These are phyloP conservation scores for Pseudotulostoma volvatum DNA, from an alignment of 495 filamentous ascomycete genomes.

Conservation along the genomic window DNA sequence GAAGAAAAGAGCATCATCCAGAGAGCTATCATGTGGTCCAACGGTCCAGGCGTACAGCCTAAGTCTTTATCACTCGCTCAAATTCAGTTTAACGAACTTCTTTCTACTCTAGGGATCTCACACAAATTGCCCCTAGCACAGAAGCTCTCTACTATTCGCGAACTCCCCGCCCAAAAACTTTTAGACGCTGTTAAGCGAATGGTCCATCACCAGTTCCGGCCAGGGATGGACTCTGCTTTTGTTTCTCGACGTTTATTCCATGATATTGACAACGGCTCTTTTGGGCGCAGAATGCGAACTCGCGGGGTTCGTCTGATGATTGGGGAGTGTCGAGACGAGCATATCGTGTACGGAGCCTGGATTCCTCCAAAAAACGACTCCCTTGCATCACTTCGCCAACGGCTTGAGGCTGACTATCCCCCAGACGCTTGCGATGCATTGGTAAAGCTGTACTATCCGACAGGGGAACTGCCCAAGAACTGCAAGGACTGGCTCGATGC, in stretches of 20 bases:
- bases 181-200: slow-evolving; percentile 24
- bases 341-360: slow-evolving; percentile 32
- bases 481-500: slow-evolving; percentile 27
- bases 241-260: slow-evolving; percentile 28
- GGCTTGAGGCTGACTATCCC: slow-evolving; percentile 39
- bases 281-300: slow-evolving; percentile 23
- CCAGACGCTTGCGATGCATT: slow-evolving; percentile 23
- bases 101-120: slow-evolving; percentile 30
- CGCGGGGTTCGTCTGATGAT: slow-evolving; percentile 34
- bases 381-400: slow-evolving; percentile 20
- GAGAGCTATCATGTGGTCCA: slow-evolving; percentile 37
- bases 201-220: slow-evolving; percentile 35
- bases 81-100: slow-evolving; percentile 38
- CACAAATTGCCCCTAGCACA: slow-evolving; percentile 18
- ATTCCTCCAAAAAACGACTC: slow-evolving; percentile 23
- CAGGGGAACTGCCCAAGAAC: slow-evolving; percentile 12
- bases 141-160: slow-evolving; percentile 31
- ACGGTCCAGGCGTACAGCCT: slow-evolving; percentile 39
- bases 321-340: slow-evolving; percentile 40
- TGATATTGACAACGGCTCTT: slow-evolving; percentile 31
- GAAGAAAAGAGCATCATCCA: slow-evolving; percentile 24
- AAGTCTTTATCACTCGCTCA: slow-evolving; percentile 30
- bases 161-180: slow-evolving; percentile 18
- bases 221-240: slow-evolving; percentile 33
- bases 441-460: slow-evolving; percentile 27